These are phyloP conservation scores for Boletus rex-veris DNA, from an alignment of 768 basidiomycete genomes.

Conservation along the genomic window DNA sequence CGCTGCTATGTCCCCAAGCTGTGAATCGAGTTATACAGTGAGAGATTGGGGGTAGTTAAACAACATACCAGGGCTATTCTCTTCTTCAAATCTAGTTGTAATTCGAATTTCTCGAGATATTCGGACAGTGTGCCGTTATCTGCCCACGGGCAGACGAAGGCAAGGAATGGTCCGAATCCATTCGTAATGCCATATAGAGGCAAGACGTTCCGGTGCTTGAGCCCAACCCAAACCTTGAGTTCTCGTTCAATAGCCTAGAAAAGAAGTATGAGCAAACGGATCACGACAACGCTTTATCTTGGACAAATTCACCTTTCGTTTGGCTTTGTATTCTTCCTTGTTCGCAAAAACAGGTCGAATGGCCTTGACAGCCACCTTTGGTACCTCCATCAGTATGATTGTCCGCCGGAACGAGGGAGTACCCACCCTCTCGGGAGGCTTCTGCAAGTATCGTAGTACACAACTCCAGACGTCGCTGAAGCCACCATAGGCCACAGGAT, in stretches of 20 bases:
- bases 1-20: constrained; percentile 25
- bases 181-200: constrained; percentile 26
- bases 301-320: constrained; percentile 10
- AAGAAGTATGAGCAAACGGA: constrained; percentile 1
- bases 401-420: background rate
- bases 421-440: constrained; percentile 10
- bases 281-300: background rate
- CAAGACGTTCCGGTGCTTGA: constrained; percentile 30
- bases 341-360: constrained; percentile 11
- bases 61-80: constrained; percentile 20
- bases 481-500: constrained; percentile 27
- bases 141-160: constrained; percentile 36
- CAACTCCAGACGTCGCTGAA: constrained; percentile 32
- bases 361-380: constrained; percentile 29
- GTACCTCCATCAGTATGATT: background rate
- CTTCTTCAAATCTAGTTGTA: constrained; percentile 5
- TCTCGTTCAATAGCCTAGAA: constrained; percentile 28
- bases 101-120: constrained; percentile 24
- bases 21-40: background rate
- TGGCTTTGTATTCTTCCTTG: constrained; percentile 3
- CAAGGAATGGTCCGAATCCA: constrained; percentile 27
- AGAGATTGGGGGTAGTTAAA: background rate
- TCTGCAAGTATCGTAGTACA: background rate
- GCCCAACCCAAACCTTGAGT: constrained; percentile 28
- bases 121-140: constrained; percentile 29